Evolutionary conservation across 192 early-diverging fungal species (phyloP), one percentile per base, ranked within the genome.

Genomic region (Pecoramyces ruminantium): DNA sequence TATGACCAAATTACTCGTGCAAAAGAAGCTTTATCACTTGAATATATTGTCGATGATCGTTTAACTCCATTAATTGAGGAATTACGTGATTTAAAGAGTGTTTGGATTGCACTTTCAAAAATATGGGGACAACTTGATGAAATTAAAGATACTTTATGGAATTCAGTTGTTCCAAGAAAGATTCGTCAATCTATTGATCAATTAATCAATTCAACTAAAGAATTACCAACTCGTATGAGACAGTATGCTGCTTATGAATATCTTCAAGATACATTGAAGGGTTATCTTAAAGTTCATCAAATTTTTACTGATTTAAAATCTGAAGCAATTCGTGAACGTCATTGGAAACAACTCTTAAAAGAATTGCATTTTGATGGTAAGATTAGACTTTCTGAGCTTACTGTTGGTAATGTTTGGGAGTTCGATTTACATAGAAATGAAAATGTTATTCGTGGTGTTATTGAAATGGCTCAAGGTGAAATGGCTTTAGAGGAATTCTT

Each of bases 401-500:
- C 96, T 0, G 87, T 99, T 38, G 97, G 97, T 79, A 92, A 94
- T 58, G 86, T 99, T 77, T 98, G 97, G 97, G 95, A 98, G 85
- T 87, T 95, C 78, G 95, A 96, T 85, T 88, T 98, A 78, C 88
- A 88, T 79, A 92, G 95, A 81, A 94, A 96, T 84, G 96, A 99
- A 85, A 85, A 87, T 30, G 82, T 86, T n/a, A 89, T 99, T 34
- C 92, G 92, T 79, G 97, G 98, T 25, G 92, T 98, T 39, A 92
- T 99, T 51, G 89, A 92, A 6, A 92, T 94, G 78, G 98, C 98
- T 11, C 95, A 98, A 84, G 98, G 98, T 82, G 98, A 99, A 89
- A 98, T 99, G 97, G 98, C 96, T 16, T 86, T 99, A 80, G 98
- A 99, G 87, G 95, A 97, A 86, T 99, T 96, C 88, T 88, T 99